Evolutionary conservation across 2,329 filamentous ascomycete genomes (phyloP).

Genomic region (Fusarium sp.): DNA sequence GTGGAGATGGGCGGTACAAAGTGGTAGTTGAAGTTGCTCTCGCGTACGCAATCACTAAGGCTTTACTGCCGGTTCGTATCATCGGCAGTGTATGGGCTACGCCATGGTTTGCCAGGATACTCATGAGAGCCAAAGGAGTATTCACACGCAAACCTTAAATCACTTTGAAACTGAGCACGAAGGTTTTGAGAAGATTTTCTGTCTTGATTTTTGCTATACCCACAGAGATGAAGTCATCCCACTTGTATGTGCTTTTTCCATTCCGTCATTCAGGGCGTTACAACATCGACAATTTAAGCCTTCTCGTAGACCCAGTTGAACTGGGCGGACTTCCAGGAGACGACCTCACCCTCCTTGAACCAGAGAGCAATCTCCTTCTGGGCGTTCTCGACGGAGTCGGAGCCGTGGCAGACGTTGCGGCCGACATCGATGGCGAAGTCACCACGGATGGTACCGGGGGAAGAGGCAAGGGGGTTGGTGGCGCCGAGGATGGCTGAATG

Average conservation of each 20-base stretch:
- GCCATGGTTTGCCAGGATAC: constrained; percentile 85
- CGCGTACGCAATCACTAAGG: constrained; percentile 91
- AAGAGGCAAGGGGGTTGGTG: constrained; percentile 96
- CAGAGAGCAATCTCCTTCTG: constrained; percentile 99
- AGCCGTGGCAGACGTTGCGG: constrained; percentile 99
- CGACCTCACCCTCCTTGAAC: constrained; percentile 91
- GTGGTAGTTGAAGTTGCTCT: constrained; percentile 79
- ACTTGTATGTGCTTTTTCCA: constrained; percentile 39
- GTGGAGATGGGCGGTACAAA: constrained; percentile 60
- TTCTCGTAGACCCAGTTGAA: constrained; percentile 99
- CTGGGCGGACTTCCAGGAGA: constrained; percentile 85
- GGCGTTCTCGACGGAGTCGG: constrained; percentile 97
- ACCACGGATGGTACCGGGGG: constrained; percentile 98
- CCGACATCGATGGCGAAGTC: constrained; percentile 84
- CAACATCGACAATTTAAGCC: constrained; percentile 55
- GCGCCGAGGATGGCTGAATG: constrained; percentile 86
- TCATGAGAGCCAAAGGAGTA: constrained; percentile 56
- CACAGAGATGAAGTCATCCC: constrained; percentile 37
- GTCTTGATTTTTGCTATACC: constrained; percentile 40
- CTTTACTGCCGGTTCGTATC: constrained; percentile 80
- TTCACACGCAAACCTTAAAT: constrained; percentile 46
- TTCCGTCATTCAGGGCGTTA: constrained; percentile 38
- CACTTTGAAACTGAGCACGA: constrained; percentile 7
- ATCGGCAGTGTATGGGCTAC: constrained; percentile 86
- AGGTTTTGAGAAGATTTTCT: constrained; percentile 36